phyloP scores from a whole-genome alignment of 202 grass and related monocot genomes.

The Musa balbisiana region DNA sequence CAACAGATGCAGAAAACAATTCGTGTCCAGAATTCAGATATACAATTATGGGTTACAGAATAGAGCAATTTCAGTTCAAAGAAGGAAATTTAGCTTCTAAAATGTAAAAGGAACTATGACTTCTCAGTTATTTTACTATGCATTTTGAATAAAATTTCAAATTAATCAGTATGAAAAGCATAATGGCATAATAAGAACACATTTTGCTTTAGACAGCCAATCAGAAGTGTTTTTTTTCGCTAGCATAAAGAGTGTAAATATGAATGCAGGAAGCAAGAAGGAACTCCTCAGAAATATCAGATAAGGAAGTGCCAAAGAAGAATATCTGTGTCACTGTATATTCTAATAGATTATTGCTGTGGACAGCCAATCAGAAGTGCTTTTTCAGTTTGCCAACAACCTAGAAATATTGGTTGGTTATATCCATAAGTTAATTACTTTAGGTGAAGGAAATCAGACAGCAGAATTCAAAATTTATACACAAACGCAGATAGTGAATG shows the following conservation, averaged over 20 bases:
- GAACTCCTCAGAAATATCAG: not conserved
- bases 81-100: not conserved
- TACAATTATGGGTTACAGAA: not conserved
- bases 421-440: too few species aligned
- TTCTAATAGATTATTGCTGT: not conserved
- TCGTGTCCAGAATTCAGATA: slow-evolving; percentile 30
- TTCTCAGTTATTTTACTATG: not conserved
- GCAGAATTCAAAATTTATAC: too few species aligned
- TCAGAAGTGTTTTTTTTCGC: not conserved
- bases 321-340: not conserved
- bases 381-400: not conserved
- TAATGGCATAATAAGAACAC: not conserved
- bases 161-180: not conserved
- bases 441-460: too few species aligned
- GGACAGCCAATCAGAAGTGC: not conserved
- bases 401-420: too few species aligned
- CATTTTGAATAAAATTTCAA: not conserved
- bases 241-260: not conserved
- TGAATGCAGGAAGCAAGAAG: not conserved
- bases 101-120: not conserved
- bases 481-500: too few species aligned
- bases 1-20: not conserved
- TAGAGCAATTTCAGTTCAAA: not conserved
- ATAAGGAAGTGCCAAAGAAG: not conserved
- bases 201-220: not conserved